These are phyloP conservation scores for Citrullus colocynthis DNA, from an alignment of 306 rosid genomes.

Conservation along the genomic window DNA sequence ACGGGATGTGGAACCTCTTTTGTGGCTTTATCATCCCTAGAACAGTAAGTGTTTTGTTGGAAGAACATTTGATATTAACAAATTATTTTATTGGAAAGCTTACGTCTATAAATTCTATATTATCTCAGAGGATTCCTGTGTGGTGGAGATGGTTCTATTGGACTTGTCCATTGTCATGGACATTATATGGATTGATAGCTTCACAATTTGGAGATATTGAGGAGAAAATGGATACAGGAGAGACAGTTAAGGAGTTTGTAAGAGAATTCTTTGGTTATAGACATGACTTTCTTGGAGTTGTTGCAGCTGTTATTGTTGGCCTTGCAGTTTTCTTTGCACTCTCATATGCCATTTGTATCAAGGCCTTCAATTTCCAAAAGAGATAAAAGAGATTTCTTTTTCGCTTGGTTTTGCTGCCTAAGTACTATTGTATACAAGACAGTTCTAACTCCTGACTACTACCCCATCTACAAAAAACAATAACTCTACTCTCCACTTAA, in stretches of 20 bases:
- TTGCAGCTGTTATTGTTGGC: conserved; percentile 18
- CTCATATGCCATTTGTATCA: conserved; percentile 25
- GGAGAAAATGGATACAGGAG: background rate
- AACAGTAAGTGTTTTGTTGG: conserved; percentile 29
- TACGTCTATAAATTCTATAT: background rate
- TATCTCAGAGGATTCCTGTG: conserved; percentile 16
- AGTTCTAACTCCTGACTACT: too few species aligned
- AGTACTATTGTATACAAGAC: too few species aligned
- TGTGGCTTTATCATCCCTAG: conserved; percentile 40
- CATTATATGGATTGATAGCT: conserved; percentile 11
- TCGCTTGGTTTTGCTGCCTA: background rate
- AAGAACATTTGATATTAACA: background rate
- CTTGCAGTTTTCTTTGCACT: conserved; percentile 28
- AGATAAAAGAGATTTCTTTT: background rate
- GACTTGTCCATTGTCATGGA: conserved; percentile 17
- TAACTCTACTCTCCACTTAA: too few species aligned
- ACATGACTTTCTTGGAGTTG: conserved; percentile 27
- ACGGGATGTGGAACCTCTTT: conserved; percentile 45
- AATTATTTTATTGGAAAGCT: background rate
- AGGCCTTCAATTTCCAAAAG: conserved; percentile 36
- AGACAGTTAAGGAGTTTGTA: conserved; percentile 26
- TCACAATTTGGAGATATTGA: conserved; percentile 28
- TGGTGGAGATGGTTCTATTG: conserved; percentile 28
- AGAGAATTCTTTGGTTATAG: conserved; percentile 26
- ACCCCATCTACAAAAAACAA: too few species aligned